These are phyloP conservation scores for Helianthus tuberosus DNA, from an alignment of 129 eudicot genomes.

Conservation along the genomic window DNA sequence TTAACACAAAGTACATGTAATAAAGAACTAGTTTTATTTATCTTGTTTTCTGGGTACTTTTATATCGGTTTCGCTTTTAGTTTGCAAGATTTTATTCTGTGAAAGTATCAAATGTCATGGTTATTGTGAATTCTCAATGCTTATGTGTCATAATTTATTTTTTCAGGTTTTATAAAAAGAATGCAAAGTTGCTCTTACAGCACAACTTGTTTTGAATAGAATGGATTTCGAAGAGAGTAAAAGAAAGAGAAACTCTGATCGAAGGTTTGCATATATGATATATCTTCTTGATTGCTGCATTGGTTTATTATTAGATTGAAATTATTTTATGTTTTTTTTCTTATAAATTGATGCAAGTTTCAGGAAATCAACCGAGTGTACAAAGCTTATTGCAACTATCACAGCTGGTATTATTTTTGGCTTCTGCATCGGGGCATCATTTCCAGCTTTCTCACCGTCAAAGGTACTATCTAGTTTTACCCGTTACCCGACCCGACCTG, in stretches of 20 bases:
- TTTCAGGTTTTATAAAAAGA: slow-evolving; percentile 24
- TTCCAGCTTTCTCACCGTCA: slow-evolving; percentile 57
- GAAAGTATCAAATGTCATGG: background rate
- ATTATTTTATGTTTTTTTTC: slow-evolving; percentile 2
- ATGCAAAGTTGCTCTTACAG: slow-evolving; percentile 29
- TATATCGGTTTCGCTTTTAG: background rate
- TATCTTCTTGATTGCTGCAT: background rate
- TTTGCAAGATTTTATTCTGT: slow-evolving; percentile 3
- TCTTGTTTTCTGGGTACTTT: slow-evolving; percentile 12
- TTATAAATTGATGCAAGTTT: slow-evolving; percentile 22
- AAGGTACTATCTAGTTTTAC: slow-evolving; percentile 44
- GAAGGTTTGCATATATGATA: slow-evolving; percentile 26
- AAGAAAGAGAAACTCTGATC: slow-evolving; percentile 27
- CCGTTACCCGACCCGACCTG: background rate
- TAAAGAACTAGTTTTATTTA: background rate
- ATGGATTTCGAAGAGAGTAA: slow-evolving; percentile 38
- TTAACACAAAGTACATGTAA: background rate
- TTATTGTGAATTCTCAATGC: background rate
- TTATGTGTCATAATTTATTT: background rate
- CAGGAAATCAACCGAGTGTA: slow-evolving; percentile 58
- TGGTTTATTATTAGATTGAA: background rate
- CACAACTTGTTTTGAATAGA: slow-evolving; percentile 17
- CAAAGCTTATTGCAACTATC: slow-evolving; percentile 47
- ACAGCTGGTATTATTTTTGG: slow-evolving; percentile 66
- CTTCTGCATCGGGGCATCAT: slow-evolving; percentile 66